Evolutionary conservation across 306 rosid genomes (phyloP), one percentile per base, ranked within the genome.

Genomic region (Benincasa hispida): DNA sequence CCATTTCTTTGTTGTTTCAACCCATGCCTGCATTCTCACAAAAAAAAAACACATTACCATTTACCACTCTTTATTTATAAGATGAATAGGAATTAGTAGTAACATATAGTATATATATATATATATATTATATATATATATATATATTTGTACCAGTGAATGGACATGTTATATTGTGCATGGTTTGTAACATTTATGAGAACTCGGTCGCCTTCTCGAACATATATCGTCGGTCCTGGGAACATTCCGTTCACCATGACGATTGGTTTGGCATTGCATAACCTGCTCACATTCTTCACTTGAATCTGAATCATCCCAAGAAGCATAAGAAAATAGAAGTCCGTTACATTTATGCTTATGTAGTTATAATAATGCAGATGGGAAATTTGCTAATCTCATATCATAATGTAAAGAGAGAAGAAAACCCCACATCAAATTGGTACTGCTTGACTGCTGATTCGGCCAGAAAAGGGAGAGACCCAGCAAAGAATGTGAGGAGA

Each of bases 1-100:
- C 85, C 82, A 58, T 82, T 78, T 41, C 85, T 59, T 39, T 74
- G 76, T 66, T 82, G 85, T 50, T 82, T 78, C 61, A 82, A 61
- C 10, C 85, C 85, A 74, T 82, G 85, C 85, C 85, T 82, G 50
- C 50, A 37, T 32, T 32, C 18, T 24, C 42, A 70, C 3, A 47
- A 47, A 27, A 57, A 13, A n/a, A 27, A 57, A 13, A n/a, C 34
- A 53, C 21, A 48, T 72, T 2, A 72, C 22, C 22, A 13, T 47
- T 45, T 19, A 66, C 10, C 15, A 35, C 54, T 1, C 54, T n/a
- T 35, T 15, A 22, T 19, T 69, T 17, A 25, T 32, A 27, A 30
- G 45, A 28, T 19, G 12, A 11, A 6, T 65, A 2, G 7, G 2
- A 10, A 67, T 14, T 22, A 11, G 2, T 22, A 37, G 4, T 34